Base-by-base conservation (phyloP, 2,329 filamentous ascomycete genomes). In the Fusarium nygamai region DNA sequence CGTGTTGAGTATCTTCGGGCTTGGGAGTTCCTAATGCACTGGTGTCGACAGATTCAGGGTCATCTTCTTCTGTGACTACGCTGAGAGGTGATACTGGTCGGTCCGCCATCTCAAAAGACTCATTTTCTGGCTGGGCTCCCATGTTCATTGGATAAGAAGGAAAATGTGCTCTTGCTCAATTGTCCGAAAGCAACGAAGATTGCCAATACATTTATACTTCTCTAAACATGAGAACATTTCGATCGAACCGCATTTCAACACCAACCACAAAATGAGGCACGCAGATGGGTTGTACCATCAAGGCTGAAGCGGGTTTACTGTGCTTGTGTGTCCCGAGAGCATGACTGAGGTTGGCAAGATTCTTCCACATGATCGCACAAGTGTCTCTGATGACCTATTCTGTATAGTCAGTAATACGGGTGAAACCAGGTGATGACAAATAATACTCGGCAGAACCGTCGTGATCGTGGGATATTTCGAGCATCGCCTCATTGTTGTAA, bases 281-380 rank as follows among this genome's bases (percentile, higher is more conserved):
- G 41, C 9, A 7, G 8, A 36, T 17, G 11, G 61, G 48, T 68
- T 50, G 60, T 9, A 48, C 58, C 33, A 20, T 43, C 12, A 50
- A 50, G 44, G 58, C 39, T 67, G 43, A 56, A 44, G 13, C 38
- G 38, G 39, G 17, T 51, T 46, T 46, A 36, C 53, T 22, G 44
- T 46, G 16, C 29, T 73, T 62, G 71, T 74, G 33, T 67, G 38
- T 51, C 68, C 39, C 43, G 36, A 48, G 46, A 29, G 24, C n/a
- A 34, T 44, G 31, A n/a, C 22, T 16, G 65, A 36, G 39, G n/a
- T 58, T 58, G 33, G 44, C 59, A 51, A 41, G 27, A 60, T 39
- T 33, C 19, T 47, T 53, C 27, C 71, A 61, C 58, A 58, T 73
- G 71, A 74, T 63, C 56, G 29, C 17, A 41, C 33, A 29, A 29